A percentile compares a stretch with the other conserved stretches of the same genome.
Conservation (phyloP, 352 stramenopile species). For the Pythium rhizo-oryzae region DNA sequence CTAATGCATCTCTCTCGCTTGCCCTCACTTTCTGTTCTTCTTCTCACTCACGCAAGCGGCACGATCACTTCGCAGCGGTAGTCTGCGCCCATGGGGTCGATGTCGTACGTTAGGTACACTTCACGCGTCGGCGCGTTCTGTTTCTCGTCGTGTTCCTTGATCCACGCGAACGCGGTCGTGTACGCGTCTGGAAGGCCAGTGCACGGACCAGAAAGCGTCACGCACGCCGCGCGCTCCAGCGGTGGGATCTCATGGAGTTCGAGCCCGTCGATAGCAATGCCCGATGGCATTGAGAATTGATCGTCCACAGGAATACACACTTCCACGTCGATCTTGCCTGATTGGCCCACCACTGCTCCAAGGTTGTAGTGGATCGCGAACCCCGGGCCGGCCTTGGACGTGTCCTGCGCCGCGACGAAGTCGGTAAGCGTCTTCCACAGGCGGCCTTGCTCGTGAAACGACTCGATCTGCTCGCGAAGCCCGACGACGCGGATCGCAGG, state of each 20-base stretch:
- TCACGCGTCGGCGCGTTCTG: slow-evolving; percentile 16
- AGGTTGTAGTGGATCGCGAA: slow-evolving; percentile 18
- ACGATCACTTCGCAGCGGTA: slow-evolving; percentile 20
- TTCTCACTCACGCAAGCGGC: slow-evolving; percentile 9
- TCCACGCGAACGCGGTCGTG: slow-evolving; percentile 16
- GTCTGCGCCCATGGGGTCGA: neutral
- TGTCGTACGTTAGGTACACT: slow-evolving; percentile 18
- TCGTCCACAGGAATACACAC: slow-evolving; percentile 44
- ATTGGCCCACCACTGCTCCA: slow-evolving; percentile 11
- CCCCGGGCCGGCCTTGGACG: neutral
- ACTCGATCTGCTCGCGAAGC: slow-evolving; percentile 7
- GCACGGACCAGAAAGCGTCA: slow-evolving; percentile 39
- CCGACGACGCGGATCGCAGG: slow-evolving; percentile 8
- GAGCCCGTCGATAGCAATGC: slow-evolving; percentile 17
- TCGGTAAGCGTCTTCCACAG: slow-evolving; percentile 15
- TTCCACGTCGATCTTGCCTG: slow-evolving; percentile 36
- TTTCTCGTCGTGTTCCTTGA: slow-evolving; percentile 10
- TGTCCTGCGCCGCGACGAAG: neutral
- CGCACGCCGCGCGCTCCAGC: slow-evolving; percentile 35
- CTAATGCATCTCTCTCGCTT: neutral
- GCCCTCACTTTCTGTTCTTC: neutral
- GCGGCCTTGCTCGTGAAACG: slow-evolving; percentile 7
- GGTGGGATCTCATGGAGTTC: slow-evolving; percentile 28
- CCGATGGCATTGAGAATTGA: slow-evolving; percentile 14
- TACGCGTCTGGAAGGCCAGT: slow-evolving; percentile 35